A percentile compares a stretch with the other conserved stretches of the same genome.
phyloP scores from a whole-genome alignment of 345 rosid genomes.

The Syzygium aromaticum region DNA sequence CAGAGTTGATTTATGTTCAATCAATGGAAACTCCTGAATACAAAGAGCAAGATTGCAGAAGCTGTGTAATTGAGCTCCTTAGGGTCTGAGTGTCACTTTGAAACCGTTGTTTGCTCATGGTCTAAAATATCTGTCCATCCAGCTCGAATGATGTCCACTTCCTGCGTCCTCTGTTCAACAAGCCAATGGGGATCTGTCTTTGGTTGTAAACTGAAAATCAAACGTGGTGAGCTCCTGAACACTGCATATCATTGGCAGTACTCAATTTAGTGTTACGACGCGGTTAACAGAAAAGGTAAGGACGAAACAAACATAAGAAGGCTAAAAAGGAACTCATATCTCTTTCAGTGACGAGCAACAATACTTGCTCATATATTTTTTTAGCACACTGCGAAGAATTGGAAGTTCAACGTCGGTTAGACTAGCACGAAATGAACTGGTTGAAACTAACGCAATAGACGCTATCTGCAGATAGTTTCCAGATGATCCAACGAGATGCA shows the following conservation, averaged over 20 bases:
- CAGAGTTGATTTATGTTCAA: neutral
- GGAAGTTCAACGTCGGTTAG: neutral
- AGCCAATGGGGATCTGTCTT: too few relatives aligned
- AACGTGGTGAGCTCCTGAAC: neutral
- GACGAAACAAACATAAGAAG: too few relatives aligned
- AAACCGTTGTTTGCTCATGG: neutral
- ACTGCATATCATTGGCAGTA: fast-evolving
- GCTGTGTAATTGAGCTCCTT: too few relatives aligned
- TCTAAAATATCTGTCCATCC: neutral
- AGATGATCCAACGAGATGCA: too few relatives aligned
- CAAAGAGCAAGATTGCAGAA: neutral
- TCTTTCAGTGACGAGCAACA: neutral
- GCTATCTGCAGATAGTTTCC: too few relatives aligned
- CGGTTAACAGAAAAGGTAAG: too few relatives aligned
- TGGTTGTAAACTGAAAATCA: too few relatives aligned
- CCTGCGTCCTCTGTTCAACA: too few relatives aligned
- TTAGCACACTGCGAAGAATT: neutral
- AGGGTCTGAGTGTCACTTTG: neutral
- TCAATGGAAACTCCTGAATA: neutral
- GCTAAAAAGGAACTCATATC: too few relatives aligned
- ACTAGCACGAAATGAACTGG: neutral
- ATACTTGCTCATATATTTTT: too few relatives aligned
- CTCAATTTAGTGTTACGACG: too few relatives aligned
- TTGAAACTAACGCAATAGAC: too few relatives aligned
- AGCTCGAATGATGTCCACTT: neutral